phyloP scores from a whole-genome alignment of 345 rosid species.

The Rubroshorea leprosula region DNA sequence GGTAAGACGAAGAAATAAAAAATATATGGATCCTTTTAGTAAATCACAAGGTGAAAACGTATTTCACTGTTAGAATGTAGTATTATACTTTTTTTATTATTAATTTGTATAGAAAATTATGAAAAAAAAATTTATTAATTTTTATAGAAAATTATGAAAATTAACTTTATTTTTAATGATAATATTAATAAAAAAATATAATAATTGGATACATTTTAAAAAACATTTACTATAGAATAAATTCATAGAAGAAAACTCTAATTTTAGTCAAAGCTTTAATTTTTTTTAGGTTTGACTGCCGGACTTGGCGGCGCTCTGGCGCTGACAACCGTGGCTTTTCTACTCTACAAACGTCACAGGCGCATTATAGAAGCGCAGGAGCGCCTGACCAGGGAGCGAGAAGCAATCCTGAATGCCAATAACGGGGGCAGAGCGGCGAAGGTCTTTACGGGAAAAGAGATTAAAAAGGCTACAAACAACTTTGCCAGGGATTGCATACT shows the following conservation, averaged over 20 bases:
- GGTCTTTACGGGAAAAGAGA: constrained; percentile 44
- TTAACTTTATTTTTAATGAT: not conserved
- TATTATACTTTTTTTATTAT: no score
- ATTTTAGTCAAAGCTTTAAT: not conserved
- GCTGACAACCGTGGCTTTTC: not conserved
- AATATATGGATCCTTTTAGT: no score
- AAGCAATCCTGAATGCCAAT: constrained; percentile 18
- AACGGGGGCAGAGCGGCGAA: constrained; percentile 36
- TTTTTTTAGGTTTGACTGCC: constrained; percentile 3
- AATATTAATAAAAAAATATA: not conserved
- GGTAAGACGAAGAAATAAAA: not conserved
- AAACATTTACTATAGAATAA: not conserved
- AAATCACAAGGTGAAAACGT: no score
- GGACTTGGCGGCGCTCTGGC: not conserved
- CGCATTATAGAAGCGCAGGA: constrained; percentile 6
- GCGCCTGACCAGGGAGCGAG: constrained; percentile 5
- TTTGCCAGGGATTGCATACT: constrained; percentile 50
- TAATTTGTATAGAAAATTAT: no score
- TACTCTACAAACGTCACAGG: constrained; percentile 5
- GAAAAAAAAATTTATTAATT: no score
- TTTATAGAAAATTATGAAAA: no score
- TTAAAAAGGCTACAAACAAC: constrained; percentile 46
- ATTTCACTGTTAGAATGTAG: no score
- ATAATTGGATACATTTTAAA: not conserved
- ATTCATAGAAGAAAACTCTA: not conserved